Percentiles rank a stretch among this genome's conserved stretches.
Evolutionary conservation across 768 basidiomycete species (phyloP).

Genomic region (Rhodotorula sphaerocarpa): DNA sequence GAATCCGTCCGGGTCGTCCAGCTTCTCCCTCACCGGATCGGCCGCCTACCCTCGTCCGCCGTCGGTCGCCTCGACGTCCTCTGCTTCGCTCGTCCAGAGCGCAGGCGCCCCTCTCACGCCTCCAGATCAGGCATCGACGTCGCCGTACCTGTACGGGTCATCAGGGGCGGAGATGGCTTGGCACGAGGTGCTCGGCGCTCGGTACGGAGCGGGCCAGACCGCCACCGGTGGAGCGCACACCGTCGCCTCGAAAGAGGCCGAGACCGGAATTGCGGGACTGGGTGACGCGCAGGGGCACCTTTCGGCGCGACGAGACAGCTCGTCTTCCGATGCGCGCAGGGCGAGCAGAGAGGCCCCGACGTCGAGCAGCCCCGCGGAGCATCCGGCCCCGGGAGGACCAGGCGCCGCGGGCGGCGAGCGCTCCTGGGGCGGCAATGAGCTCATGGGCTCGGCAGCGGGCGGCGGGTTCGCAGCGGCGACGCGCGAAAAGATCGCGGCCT

Average conservation of each 20-base stretch:
- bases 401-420: neutral
- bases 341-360: neutral
- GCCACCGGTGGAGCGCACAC: too few relatives aligned
- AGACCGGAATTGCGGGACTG: too few relatives aligned
- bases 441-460: slow-evolving; percentile 26
- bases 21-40: neutral
- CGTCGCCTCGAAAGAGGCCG: too few relatives aligned
- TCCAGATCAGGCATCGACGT: slow-evolving; percentile 14
- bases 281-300: too few relatives aligned
- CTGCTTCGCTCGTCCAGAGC: neutral
- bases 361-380: slow-evolving; percentile 3
- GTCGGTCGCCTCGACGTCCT: neutral
- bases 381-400: neutral
- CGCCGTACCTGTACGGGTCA: slow-evolving; percentile 8
- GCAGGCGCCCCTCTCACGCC: slow-evolving; percentile 17
- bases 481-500: neutral
- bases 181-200: slow-evolving; percentile 21
- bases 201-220: slow-evolving; percentile 1
- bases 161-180: slow-evolving; percentile 24
- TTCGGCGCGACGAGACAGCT: too few relatives aligned
- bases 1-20: neutral
- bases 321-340: neutral
- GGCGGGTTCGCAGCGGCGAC: slow-evolving; percentile 27
- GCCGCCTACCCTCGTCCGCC: neutral
- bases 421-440: slow-evolving; percentile 3